These are phyloP conservation scores for Plicaturopsis crispa DNA, from an alignment of 768 basidiomycete species.

Conservation along the genomic window DNA sequence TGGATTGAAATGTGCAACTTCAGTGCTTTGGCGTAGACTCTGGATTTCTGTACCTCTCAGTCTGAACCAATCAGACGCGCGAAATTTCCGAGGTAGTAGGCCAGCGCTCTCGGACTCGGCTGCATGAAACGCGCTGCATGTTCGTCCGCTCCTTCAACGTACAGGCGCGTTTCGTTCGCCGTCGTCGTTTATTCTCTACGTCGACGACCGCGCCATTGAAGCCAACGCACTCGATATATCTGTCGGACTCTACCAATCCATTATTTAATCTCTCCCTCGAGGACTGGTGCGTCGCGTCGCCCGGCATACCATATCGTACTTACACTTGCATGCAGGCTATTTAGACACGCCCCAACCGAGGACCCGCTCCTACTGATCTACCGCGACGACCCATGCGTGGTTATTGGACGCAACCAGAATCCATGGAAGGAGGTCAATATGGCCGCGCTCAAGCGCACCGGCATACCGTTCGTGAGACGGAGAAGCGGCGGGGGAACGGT, in stretches of 20 bases:
- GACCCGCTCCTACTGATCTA: conserved; percentile 81
- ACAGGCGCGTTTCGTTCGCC: not conserved
- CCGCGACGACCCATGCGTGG: conserved; percentile 80
- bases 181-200: not conserved
- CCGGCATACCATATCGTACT: too few relatives aligned
- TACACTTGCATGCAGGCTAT: conserved; percentile 43
- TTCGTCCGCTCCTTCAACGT: too few relatives aligned
- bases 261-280: conserved; percentile 89
- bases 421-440: conserved; percentile 98
- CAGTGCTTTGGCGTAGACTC: too few relatives aligned
- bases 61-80: too few relatives aligned
- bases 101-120: too few relatives aligned
- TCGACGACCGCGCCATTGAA: conserved; percentile 10
- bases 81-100: too few relatives aligned
- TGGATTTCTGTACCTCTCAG: too few relatives aligned
- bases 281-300: conserved; percentile 66
- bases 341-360: conserved; percentile 62
- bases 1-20: too few relatives aligned
- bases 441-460: conserved; percentile 35
- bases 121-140: too few relatives aligned
- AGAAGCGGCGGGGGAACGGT: conserved; percentile 94
- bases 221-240: conserved; percentile 48
- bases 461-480: conserved; percentile 74
- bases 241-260: conserved; percentile 74
- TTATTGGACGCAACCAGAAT: conserved; percentile 95